These are phyloP conservation scores for Pholiota conissans DNA, from an alignment of 768 basidiomycete species.

Conservation along the genomic window DNA sequence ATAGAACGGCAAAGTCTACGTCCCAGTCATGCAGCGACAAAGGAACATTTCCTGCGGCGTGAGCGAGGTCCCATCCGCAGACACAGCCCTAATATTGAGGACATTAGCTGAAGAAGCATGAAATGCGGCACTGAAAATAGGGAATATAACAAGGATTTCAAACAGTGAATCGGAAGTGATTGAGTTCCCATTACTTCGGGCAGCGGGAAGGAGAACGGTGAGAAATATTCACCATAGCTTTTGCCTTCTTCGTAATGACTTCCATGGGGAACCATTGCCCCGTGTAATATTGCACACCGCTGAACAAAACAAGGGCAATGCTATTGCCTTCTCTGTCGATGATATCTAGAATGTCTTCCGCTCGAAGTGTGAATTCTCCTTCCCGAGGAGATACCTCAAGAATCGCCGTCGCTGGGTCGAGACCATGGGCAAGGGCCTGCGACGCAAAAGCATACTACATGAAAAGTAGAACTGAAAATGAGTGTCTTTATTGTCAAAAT, in stretches of 20 bases:
- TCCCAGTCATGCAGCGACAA: constrained; percentile 88
- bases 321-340: constrained; percentile 71
- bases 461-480: constrained; percentile 9
- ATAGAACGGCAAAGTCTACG: constrained; percentile 98
- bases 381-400: constrained; percentile 77
- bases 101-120: constrained; percentile 14
- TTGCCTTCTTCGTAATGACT: constrained; percentile 78
- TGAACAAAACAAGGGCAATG: constrained; percentile 91
- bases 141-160: neutral
- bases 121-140: constrained; percentile 6
- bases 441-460: constrained; percentile 92
- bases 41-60: constrained; percentile 93
- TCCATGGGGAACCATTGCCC: constrained; percentile 93
- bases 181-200: neutral
- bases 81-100: constrained; percentile 83
- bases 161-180: neutral
- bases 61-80: constrained; percentile 96
- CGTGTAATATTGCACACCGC: constrained; percentile 96
- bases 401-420: constrained; percentile 70
- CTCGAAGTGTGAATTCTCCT: constrained; percentile 84
- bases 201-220: neutral
- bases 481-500: constrained; percentile 8
- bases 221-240: constrained; percentile 62
- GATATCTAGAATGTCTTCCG: constrained; percentile 80
- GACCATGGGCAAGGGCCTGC: constrained; percentile 81